phyloP scores from a whole-genome alignment of 495 filamentous ascomycete genomes.

The Daldinia vernicosa region DNA sequence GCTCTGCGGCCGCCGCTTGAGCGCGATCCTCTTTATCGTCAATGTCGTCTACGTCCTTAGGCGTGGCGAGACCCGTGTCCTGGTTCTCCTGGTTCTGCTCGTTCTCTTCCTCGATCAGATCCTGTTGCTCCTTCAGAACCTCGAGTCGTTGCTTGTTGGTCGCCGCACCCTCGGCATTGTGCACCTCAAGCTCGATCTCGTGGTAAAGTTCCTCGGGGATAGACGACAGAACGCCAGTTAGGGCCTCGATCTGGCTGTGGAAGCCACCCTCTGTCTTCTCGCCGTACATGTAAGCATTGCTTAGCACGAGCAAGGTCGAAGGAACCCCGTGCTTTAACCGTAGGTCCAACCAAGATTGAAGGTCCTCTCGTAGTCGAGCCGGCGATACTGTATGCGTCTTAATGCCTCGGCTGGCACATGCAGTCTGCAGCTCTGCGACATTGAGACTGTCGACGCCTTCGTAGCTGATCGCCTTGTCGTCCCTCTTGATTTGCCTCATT shows the following conservation, averaged over 20 bases:
- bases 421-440: constrained; percentile 91
- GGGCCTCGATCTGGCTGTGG: constrained; percentile 88
- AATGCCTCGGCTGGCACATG: constrained; percentile 88
- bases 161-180: constrained; percentile 94
- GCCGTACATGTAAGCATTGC: constrained; percentile 97
- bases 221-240: constrained; percentile 88
- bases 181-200: constrained; percentile 98
- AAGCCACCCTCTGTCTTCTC: constrained; percentile 78
- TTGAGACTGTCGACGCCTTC: constrained; percentile 94
- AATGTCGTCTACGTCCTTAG: constrained; percentile 87
- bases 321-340: constrained; percentile 92
- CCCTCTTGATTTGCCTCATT: constrained; percentile 99
- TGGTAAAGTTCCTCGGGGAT: constrained; percentile 99
- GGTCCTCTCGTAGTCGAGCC: constrained; percentile 84
- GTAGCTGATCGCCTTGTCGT: constrained; percentile 93
- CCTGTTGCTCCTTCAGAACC: constrained; percentile 98
- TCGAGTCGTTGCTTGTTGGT: constrained; percentile 99
- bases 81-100: constrained; percentile 83
- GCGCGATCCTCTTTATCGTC: constrained; percentile 66
- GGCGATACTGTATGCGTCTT: constrained; percentile 91
- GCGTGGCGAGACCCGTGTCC: constrained; percentile 72
- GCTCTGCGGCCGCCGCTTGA: constrained; percentile 45
- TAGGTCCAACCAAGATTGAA: constrained; percentile 94
- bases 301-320: constrained; percentile 92
- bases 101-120: constrained; percentile 96